phyloP scores from a whole-genome alignment of 2,329 filamentous ascomycete species.

The Dryadomyces sulphureus region DNA sequence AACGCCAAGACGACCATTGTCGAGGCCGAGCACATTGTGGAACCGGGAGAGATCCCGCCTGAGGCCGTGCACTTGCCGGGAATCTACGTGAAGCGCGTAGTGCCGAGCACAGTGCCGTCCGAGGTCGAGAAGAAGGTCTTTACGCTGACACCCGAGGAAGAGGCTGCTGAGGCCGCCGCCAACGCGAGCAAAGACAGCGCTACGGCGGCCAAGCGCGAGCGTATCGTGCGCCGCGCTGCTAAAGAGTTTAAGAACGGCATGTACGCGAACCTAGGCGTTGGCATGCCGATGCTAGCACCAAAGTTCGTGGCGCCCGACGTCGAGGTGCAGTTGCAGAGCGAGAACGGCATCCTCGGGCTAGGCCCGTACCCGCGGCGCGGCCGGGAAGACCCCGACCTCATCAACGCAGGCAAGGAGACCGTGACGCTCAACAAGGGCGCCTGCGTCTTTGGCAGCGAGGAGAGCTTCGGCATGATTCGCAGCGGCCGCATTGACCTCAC shows the following conservation, averaged over 20 bases:
- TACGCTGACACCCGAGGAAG: constrained; percentile 33
- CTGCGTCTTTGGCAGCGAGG: constrained; percentile 69
- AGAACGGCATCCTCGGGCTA: constrained; percentile 66
- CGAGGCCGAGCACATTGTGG: constrained; percentile 83
- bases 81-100: constrained; percentile 81
- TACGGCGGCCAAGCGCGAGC: constrained; percentile 62
- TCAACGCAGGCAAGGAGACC: constrained; percentile 89
- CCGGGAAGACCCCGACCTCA: constrained; percentile 70
- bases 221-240: constrained; percentile 70
- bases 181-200: constrained; percentile 46
- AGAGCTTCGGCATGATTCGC: constrained; percentile 88
- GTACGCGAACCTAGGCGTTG: constrained; percentile 86
- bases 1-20: constrained; percentile 86
- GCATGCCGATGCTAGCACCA: constrained; percentile 86
- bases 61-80: constrained; percentile 77
- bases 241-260: constrained; percentile 93
- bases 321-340: constrained; percentile 68
- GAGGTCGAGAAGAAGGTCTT: constrained; percentile 60
- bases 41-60: constrained; percentile 72
- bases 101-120: constrained; percentile 49
- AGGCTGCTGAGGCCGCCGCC: constrained; percentile 20
- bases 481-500: constrained; percentile 76
- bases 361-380: constrained; percentile 61
- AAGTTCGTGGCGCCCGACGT: constrained; percentile 67
- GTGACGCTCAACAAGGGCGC: constrained; percentile 76